These are phyloP conservation scores for Nidularia pulvinata DNA, from an alignment of 768 basidiomycete genomes.

Conservation along the genomic window DNA sequence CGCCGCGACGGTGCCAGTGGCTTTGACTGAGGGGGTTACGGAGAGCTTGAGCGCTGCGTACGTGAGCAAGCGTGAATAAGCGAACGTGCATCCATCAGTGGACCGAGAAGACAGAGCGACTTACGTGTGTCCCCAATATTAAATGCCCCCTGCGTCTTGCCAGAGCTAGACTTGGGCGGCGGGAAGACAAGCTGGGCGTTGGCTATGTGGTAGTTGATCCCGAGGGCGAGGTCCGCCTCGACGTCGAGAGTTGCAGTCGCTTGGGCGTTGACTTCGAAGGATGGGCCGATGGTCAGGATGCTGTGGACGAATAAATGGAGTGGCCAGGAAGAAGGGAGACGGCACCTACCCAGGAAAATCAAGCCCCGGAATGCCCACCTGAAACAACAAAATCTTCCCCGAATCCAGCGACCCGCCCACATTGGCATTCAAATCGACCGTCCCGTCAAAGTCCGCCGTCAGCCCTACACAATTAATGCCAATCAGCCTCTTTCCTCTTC, in stretches of 20 bases:
- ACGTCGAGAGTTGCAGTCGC: conserved; percentile 31
- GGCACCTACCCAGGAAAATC: conserved; percentile 43
- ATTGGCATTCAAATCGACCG: conserved; percentile 30
- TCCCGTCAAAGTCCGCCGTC: conserved; percentile 35
- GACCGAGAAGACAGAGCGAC: conserved; percentile 9
- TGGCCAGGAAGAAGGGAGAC: neutral
- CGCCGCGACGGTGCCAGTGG: conserved; percentile 38
- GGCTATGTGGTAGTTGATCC: conserved; percentile 37
- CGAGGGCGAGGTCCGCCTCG: conserved; percentile 37
- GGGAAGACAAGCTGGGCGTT: conserved; percentile 45
- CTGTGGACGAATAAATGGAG: conserved; percentile 16
- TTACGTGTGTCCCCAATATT: conserved; percentile 38
- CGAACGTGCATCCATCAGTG: neutral
- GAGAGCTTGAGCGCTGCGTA: conserved; percentile 35
- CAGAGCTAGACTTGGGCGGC: conserved; percentile 20
- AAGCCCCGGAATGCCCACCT: conserved; percentile 43
- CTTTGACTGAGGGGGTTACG: conserved; percentile 32
- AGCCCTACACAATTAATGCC: conserved; percentile 13
- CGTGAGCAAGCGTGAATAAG: too few relatives aligned
- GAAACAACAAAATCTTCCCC: conserved; percentile 35
- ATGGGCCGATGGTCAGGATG: conserved; percentile 45
- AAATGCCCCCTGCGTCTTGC: conserved; percentile 21
- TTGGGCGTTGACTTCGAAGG: conserved; percentile 39
- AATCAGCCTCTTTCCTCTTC: neutral
- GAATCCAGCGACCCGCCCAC: conserved; percentile 39